Base-by-base conservation (phyloP, 2,329 filamentous ascomycete species). In the Beauveria varroae region DNA sequence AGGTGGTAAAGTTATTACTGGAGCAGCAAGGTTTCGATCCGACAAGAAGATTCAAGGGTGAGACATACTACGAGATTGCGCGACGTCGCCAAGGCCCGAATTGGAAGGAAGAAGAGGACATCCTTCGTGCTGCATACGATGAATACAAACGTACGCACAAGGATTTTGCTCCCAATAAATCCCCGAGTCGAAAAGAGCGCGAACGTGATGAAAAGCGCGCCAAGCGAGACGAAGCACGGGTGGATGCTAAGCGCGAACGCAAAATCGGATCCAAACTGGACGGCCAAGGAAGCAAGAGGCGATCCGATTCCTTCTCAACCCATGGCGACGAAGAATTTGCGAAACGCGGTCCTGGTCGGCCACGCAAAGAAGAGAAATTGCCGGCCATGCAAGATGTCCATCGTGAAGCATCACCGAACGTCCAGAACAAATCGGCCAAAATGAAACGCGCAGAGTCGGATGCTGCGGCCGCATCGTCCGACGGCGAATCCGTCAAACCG, bases 11-110 rank as follows among this genome's bases (percentile, higher is more conserved):
- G 62, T 78, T 96, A 12, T 81, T 97, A 8, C 78, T 96, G 7
- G 86, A 87, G 63, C 90, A 95, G 68, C 83, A 84, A 53, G 77
- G 77, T 18, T 97, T 98, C 71, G 88, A 99, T 68, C 93, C 95
- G 0, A 91, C 90, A 1, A 86, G 88, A 62, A 82, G 87, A 28
- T 87, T 86, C 66, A 86, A 87, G 66, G 90, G 90, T 24, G 85
- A 90, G 67, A 88, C 90, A 0, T 99, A 98, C 72, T 89, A 86
- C 68, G 92, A 99, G 65, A 86, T 98, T 64, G 91, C 95, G 2
- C 85, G 88, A 67, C 86, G 91, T 53, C 86, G 91, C 46, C 86
- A 87, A 66, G 93, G 95, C 0, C 90, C 93, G 8, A 89, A 91
- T 63, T 97, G 93, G 91, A 88, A 93, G 71, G 87, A 93, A 64